A percentile compares a stretch with the other conserved stretches of the same genome.
Evolutionary conservation across 2,329 filamentous ascomycete species (phyloP).

Genomic region (Cladosporium sphaerospermum): DNA sequence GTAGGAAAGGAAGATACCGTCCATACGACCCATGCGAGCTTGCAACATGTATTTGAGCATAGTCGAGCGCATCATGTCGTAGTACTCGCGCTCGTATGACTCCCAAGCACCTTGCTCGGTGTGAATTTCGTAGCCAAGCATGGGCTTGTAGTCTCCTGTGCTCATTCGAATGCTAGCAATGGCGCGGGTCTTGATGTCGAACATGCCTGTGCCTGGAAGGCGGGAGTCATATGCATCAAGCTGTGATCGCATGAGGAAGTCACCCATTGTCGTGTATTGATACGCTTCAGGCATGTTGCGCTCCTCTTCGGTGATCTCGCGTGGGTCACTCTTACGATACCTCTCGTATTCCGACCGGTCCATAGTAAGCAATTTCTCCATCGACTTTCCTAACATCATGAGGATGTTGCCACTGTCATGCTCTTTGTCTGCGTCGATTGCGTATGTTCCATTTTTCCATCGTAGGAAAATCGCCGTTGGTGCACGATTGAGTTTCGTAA

Average conservation of each 20-base stretch:
- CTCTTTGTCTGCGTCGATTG: constrained; percentile 93
- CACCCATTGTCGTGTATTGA: constrained; percentile 78
- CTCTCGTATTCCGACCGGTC: constrained; percentile 77
- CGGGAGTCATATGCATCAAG: constrained; percentile 83
- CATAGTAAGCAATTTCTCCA: constrained; percentile 90
- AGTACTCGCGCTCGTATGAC: constrained; percentile 93
- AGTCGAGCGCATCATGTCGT: constrained; percentile 89
- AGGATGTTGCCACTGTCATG: constrained; percentile 79
- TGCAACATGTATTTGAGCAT: constrained; percentile 97
- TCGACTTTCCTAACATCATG: constrained; percentile 86
- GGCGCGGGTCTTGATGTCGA: constrained; percentile 91
- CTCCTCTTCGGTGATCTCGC: constrained; percentile 65
- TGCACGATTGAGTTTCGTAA: constrained; percentile 64
- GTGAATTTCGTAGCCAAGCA: constrained; percentile 81
- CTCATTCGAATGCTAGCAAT: constrained; percentile 92
- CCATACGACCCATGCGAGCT: constrained; percentile 95
- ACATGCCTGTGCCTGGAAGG: constrained; percentile 85
- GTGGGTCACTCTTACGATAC: constrained; percentile 64
- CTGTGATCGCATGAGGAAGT: constrained; percentile 92
- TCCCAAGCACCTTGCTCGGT: constrained; percentile 70
- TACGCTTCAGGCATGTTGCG: constrained; percentile 69
- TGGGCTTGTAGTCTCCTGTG: constrained; percentile 61
- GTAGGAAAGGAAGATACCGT: constrained; percentile 94
- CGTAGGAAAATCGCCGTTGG: constrained; percentile 78
- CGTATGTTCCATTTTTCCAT: constrained; percentile 78